These are phyloP conservation scores for Gracilaria caudata DNA, from an alignment of 23 red algal species.

Conservation along the genomic window DNA sequence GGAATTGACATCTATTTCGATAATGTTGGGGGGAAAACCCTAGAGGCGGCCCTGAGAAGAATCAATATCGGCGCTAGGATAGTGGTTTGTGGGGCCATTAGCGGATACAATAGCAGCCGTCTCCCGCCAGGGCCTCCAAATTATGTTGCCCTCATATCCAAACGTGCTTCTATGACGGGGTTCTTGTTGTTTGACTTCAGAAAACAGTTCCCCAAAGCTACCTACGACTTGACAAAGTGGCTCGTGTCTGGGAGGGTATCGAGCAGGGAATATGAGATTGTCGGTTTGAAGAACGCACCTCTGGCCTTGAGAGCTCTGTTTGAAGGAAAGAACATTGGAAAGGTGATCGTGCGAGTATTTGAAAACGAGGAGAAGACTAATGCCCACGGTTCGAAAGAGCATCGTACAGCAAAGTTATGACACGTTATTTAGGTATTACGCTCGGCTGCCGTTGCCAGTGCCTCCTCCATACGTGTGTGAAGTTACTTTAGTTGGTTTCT, in stretches of 20 bases:
- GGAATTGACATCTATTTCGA: constrained; percentile 85
- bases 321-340: constrained; percentile 80
- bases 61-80: constrained; percentile 65
- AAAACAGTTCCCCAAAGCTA: constrained; percentile 55
- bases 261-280: constrained; percentile 48
- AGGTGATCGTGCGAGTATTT: constrained; percentile 71
- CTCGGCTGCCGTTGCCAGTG: neutral
- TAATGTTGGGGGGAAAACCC: constrained; percentile 72
- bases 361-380: neutral
- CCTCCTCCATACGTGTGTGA: neutral
- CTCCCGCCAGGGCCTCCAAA: constrained; percentile 58
- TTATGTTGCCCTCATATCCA: constrained; percentile 69
- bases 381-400: neutral
- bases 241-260: constrained; percentile 60
- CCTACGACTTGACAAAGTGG: constrained; percentile 46
- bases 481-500: neutral
- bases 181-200: constrained; percentile 76
- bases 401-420: constrained; percentile 29
- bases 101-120: constrained; percentile 62
- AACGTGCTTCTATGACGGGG: constrained; percentile 75
- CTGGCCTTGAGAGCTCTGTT: constrained; percentile 62
- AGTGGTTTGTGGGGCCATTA: constrained; percentile 84
- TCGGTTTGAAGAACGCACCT: constrained; percentile 61
- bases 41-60: constrained; percentile 67
- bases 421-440: neutral